Base-by-base conservation (phyloP, 1,284 basidiomycete genomes). In the Ustilago xerochloae region DNA sequence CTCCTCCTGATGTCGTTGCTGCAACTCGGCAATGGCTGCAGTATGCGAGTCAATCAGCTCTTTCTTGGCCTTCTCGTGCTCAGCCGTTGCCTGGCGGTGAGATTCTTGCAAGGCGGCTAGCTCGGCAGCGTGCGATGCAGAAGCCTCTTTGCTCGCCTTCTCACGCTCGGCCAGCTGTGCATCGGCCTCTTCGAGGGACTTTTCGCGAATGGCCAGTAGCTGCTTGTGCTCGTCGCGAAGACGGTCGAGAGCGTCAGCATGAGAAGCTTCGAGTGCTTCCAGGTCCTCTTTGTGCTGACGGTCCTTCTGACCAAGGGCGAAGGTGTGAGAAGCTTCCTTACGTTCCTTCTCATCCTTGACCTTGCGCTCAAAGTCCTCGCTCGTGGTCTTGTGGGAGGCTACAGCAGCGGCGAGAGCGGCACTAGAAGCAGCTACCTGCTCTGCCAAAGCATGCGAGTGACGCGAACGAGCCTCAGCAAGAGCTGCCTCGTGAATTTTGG, bases 401-500 rank as follows among this genome's bases (percentile, higher is more conserved):
- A 75, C 64, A 32, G 64, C 75, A 3, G 55, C 75, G n/a, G 68
- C 67, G 4, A 77, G 63, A 6, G 65, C 66, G 22, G 69, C 66
- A 47, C 72, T 74, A 13, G 72, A 75, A 4, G 72, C 58, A 18
- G 75, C 71, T 3, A 80, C 71, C 26, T 79, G 67, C 32, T 77
- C 77, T 29, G 77, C 77, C 24, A 81, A 51, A 2, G 73, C 73
- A 9, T 54, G 57, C 13, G 80, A 74, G 54, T 81, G 80, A 28
- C 80, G 76, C 43, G 75, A 68, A 26, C 80, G 69, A 10, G 76
- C 77, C 51, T 81, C 78, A 18, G 63, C 67, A 35, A 79, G 41
- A 5, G 77, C 70, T 8, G 66, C 67, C 4, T 80, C 75, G 55
- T 80, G 78, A 20, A 62, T 29, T 53, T 75, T 72, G 52, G 41